Base-by-base conservation (phyloP, 1,284 basidiomycete genomes). In the Ustilago nuda region DNA sequence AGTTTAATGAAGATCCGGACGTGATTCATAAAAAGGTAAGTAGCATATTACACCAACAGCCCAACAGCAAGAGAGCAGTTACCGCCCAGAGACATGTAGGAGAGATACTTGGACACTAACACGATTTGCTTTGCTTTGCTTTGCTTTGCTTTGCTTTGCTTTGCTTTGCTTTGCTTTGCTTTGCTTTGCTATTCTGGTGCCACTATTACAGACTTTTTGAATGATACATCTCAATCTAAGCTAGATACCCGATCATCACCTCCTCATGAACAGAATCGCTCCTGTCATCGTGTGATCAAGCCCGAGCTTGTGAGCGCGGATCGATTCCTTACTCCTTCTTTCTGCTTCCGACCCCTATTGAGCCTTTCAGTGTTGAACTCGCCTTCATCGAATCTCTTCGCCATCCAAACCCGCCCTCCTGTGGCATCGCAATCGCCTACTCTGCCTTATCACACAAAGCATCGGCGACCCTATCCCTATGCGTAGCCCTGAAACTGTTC, bases 1-100 rank as follows among this genome's bases (percentile, higher is more conserved):
- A 99, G 87, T 99, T 98, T 86, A 94, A 96, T 87, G 97, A 99
- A 87, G 97, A 99, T 87, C 96, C 95, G 53, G 95, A 98, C 83
- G 93, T 98, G 83, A 98, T 98, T 83, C 95, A 98, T 87, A 94
- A 93, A 33, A 77, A 77, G 65, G 75, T 77, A 57, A 61, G 75
- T 66, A 27, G 23, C 3, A 27, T 27, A 27, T 27, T 37, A 15
- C 48, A 50, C 8, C 1, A n/a, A 30, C 7, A 13, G 48, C 13
- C 11, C 4, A 12, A n/a, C 27, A 48, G 27, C 9, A 13, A 50
- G 48, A 50, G 48, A 50, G 27, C 23, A 27, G 23, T 27, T 27
- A 27, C 23, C 3, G 23, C 3, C 23, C 23, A 27, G 23, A 27
- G 3, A 27, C 23, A 27, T 27, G 23, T 27, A 27, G 23, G 23